Evolutionary conservation across 108 stramenopile genomes (phyloP), one percentile per base, ranked within the genome.

Genomic region (Stephanodiscus minutulus): DNA sequence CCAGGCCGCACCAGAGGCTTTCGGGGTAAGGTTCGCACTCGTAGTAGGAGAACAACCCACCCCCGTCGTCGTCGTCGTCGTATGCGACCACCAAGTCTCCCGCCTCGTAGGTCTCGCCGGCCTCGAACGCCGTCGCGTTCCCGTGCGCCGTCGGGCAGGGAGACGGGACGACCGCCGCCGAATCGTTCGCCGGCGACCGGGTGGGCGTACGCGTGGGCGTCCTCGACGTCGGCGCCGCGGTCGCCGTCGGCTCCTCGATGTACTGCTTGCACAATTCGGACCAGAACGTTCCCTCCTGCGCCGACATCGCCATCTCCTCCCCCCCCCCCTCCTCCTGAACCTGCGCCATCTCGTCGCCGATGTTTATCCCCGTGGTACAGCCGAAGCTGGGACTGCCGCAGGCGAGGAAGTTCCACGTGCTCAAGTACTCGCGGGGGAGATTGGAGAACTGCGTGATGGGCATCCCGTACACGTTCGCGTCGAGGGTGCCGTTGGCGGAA

Each of bases 351-450:
- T n/a, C n/a, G n/a, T n/a, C 64, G 21, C 36, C 49, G 39, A 73
- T 80, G 56, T 70, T 50, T 61, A 81, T 74, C 28, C 80, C 80
- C 24, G 37, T 53, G 3, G 72, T 68, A 81, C 80, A 81, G 0
- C 63, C 80, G 8, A 60, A 49, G 41, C 37, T 68, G 0, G 57
- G 52, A 66, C 66, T 49, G 12, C 80, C 80, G 44, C 80, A 81
- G 7, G 80, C 80, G 20, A 74, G 60, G 41, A 60, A 47, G 25
- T 81, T 81, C 59, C 70, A 81, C 0, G 68, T 22, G 5, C 73
- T 62, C 8, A 74, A 37, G 15, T 74, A 66, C 12, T 65, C 49
- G 7, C 21, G 58, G 7, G 73, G 68, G 7, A 81, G 58, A 41
- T 61, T 55, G 18, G 31, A 39, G 33, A 74, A 81, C 22, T 35